Evolutionary conservation across 805 yeast species (phyloP).

Genomic region (Yamadazyma ubonensis): DNA sequence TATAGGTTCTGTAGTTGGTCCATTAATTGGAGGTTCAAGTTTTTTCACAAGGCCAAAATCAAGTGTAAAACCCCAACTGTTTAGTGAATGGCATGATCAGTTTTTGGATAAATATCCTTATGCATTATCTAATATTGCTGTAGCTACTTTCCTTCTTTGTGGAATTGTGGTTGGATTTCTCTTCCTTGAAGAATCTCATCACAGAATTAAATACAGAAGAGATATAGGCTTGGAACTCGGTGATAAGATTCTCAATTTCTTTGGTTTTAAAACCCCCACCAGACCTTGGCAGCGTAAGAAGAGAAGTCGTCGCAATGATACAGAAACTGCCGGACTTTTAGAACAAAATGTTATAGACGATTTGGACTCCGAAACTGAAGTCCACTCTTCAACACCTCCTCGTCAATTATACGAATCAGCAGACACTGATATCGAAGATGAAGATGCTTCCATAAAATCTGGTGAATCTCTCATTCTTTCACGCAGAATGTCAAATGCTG

Average conservation of each 20-base stretch:
- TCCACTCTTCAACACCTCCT: constrained; percentile 7
- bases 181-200: constrained; percentile 40
- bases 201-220: constrained; percentile 20
- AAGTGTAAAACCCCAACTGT: not conserved
- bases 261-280: constrained; percentile 26
- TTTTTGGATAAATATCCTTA: constrained; percentile 35
- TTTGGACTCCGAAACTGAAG: constrained; percentile 5
- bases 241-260: constrained; percentile 25
- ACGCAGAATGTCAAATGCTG: constrained; percentile 21
- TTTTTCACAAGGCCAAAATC: constrained; percentile 38
- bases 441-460: constrained; percentile 8
- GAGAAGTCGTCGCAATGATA: not conserved
- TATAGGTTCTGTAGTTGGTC: constrained; percentile 60
- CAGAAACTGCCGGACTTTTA: constrained; percentile 1
- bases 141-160: constrained; percentile 24
- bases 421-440: constrained; percentile 8
- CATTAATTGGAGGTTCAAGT: constrained; percentile 53
- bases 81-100: constrained; percentile 20
- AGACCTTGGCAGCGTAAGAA: constrained; percentile 29
- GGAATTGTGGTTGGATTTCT: constrained; percentile 31
- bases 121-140: constrained; percentile 39
- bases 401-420: constrained; percentile 12
- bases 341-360: constrained; percentile 1
- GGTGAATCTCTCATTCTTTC: constrained; percentile 11
- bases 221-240: constrained; percentile 38